phyloP scores from a whole-genome alignment of 2,329 filamentous ascomycete genomes.

The Cercospora sesami region DNA sequence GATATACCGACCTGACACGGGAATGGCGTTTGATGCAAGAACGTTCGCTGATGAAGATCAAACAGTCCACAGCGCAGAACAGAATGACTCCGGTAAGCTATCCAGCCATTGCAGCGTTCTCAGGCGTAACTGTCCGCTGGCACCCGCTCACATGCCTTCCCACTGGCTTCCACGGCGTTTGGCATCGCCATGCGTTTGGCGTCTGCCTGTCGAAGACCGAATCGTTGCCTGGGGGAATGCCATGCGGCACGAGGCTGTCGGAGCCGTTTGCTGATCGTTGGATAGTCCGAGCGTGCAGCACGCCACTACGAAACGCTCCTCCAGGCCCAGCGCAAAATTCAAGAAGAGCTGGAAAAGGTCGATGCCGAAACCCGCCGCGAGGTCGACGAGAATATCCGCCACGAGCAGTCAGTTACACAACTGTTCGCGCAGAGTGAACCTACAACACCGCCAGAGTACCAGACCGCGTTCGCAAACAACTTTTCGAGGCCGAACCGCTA shows the following conservation, averaged over 20 bases:
- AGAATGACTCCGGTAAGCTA: conserved; percentile 74
- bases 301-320: conserved; percentile 87
- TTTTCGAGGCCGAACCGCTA: conserved; percentile 85
- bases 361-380: conserved; percentile 81
- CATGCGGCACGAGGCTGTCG: background rate
- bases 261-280: conserved; percentile 23
- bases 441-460: conserved; percentile 92
- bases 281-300: conserved; percentile 88
- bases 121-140: background rate
- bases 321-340: conserved; percentile 84
- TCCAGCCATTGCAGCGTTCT: background rate
- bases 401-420: conserved; percentile 72
- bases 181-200: background rate
- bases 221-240: background rate
- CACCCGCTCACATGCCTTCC: background rate
- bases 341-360: conserved; percentile 87
- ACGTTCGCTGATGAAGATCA: conserved; percentile 1
- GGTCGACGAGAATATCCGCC: conserved; percentile 78
- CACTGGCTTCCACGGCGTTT: background rate
- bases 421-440: conserved; percentile 78
- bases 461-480: conserved; percentile 68
- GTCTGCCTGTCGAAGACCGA: background rate
- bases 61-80: conserved; percentile 49
- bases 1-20: background rate
- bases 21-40: conserved; percentile 2